Conservation (phyloP, 2,329 filamentous ascomycete genomes). For the Furcasterigmium furcatum region DNA sequence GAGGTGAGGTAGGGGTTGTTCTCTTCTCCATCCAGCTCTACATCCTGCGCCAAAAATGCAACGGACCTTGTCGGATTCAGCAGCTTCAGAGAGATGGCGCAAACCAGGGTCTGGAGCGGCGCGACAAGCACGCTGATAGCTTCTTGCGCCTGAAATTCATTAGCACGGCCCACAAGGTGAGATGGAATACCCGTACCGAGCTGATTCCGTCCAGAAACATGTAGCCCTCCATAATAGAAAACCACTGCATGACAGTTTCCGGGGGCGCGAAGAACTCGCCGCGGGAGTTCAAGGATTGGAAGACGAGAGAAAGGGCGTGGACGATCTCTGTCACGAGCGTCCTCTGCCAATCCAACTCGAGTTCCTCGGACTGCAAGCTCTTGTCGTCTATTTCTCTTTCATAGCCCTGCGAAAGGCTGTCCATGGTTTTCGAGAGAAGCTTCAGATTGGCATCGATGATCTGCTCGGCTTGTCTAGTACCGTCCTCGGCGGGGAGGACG, state of each 20-base stretch:
- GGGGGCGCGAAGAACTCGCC: slow-evolving; percentile 54
- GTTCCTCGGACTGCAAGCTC: slow-evolving; percentile 45
- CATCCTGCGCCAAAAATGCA: slow-evolving; percentile 51
- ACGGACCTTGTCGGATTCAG: slow-evolving; percentile 63
- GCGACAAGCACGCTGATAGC: slow-evolving; percentile 48
- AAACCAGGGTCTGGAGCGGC: slow-evolving; percentile 66
- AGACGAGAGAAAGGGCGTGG: slow-evolving; percentile 70
- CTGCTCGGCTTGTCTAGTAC: slow-evolving; percentile 32
- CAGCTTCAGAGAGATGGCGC: slow-evolving; percentile 68
- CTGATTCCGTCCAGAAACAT: slow-evolving; percentile 66
- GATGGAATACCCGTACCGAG: slow-evolving; percentile 33
- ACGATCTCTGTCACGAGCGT: slow-evolving; percentile 67
- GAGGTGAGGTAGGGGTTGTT: slow-evolving; percentile 65
- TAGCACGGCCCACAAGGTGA: neutral
- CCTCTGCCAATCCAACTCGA: slow-evolving; percentile 57
- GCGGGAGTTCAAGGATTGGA: slow-evolving; percentile 61
- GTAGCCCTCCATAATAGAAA: slow-evolving; percentile 65
- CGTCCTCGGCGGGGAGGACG: neutral
- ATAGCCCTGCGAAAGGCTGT: slow-evolving; percentile 45
- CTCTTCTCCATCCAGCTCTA: slow-evolving; percentile 36
- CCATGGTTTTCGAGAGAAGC: slow-evolving; percentile 44
- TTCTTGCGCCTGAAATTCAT: slow-evolving; percentile 27
- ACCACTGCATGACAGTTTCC: slow-evolving; percentile 66
- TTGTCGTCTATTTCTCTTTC: slow-evolving; percentile 46
- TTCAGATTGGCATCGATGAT: slow-evolving; percentile 46